Evolutionary conservation across 306 rosid genomes (phyloP).

Genomic region (Morella rubra): DNA sequence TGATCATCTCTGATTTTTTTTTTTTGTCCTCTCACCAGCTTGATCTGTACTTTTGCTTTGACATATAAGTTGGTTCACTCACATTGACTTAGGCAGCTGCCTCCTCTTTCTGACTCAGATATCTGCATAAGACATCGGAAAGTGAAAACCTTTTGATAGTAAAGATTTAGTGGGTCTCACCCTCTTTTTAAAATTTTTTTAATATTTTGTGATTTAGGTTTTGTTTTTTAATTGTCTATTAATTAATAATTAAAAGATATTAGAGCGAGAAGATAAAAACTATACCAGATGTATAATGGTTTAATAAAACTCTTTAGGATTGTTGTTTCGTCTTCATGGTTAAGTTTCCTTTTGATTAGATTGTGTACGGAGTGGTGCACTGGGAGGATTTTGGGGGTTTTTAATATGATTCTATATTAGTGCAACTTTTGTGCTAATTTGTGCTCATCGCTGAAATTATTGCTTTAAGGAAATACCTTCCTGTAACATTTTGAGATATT

Average conservation of each 20-base stretch:
- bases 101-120: neutral
- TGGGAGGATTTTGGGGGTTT: neutral
- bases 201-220: neutral
- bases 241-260: too few species aligned
- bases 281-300: neutral
- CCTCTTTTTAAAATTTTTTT: neutral
- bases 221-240: neutral
- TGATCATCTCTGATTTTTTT: neutral
- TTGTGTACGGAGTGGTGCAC: neutral
- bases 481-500: neutral
- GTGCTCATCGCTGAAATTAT: neutral
- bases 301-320: neutral
- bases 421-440: neutral
- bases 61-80: neutral
- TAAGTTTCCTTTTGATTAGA: neutral
- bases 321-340: neutral
- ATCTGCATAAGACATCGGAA: neutral
- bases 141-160: neutral
- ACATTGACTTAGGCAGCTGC: neutral
- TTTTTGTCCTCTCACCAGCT: neutral
- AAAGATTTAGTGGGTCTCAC: neutral
- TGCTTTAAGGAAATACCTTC: neutral
- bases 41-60: conserved; percentile 13
- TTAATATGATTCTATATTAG: neutral
- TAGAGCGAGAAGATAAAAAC: neutral